phyloP scores from a whole-genome alignment of 2,329 filamentous ascomycete genomes.

The Dactylellina drechsleri region DNA sequence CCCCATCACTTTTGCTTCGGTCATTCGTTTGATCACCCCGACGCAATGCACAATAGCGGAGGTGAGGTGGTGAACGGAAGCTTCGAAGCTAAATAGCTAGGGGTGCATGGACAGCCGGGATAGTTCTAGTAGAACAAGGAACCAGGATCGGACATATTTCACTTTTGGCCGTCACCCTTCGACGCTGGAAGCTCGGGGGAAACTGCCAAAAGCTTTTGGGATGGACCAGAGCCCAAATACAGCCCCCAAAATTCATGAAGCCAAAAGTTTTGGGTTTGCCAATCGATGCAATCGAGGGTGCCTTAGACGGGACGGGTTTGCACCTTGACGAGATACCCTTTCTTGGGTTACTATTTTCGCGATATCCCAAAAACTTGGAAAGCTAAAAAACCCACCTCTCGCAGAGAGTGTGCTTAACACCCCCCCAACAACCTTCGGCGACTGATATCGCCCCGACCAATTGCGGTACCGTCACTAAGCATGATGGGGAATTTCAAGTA shows the following conservation, averaged over 20 bases:
- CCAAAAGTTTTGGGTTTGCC: slow-evolving; percentile 1
- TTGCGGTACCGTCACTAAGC: slow-evolving; percentile 48
- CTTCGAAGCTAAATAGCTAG: slow-evolving; percentile 53
- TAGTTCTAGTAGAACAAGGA: slow-evolving; percentile 53
- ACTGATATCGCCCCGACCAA: slow-evolving; percentile 53
- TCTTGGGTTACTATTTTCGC: neutral
- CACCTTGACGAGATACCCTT: slow-evolving; percentile 25
- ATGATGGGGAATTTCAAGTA: slow-evolving; percentile 23
- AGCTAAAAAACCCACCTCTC: slow-evolving; percentile 41
- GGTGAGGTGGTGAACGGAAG: slow-evolving; percentile 48
- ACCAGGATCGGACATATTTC: slow-evolving; percentile 53
- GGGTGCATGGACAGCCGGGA: slow-evolving; percentile 51
- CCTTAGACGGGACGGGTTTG: slow-evolving; percentile 17
- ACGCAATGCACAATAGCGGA: slow-evolving; percentile 43
- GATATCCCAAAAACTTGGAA: slow-evolving; percentile 26
- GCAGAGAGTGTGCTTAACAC: slow-evolving; percentile 14
- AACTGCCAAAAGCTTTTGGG: slow-evolving; percentile 12
- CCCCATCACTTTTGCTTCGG: slow-evolving; percentile 24
- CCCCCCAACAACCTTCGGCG: slow-evolving; percentile 40
- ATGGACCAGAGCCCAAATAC: neutral
- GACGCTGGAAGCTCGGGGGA: slow-evolving; percentile 16
- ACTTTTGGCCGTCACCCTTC: slow-evolving; percentile 45
- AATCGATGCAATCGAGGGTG: slow-evolving; percentile 8
- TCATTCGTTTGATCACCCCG: slow-evolving; percentile 46
- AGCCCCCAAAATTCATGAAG: neutral